Percentiles rank a stretch among this genome's conserved stretches.
Conservation (phyloP, 352 stramenopile genomes). For the Phytophthora megakarya region DNA sequence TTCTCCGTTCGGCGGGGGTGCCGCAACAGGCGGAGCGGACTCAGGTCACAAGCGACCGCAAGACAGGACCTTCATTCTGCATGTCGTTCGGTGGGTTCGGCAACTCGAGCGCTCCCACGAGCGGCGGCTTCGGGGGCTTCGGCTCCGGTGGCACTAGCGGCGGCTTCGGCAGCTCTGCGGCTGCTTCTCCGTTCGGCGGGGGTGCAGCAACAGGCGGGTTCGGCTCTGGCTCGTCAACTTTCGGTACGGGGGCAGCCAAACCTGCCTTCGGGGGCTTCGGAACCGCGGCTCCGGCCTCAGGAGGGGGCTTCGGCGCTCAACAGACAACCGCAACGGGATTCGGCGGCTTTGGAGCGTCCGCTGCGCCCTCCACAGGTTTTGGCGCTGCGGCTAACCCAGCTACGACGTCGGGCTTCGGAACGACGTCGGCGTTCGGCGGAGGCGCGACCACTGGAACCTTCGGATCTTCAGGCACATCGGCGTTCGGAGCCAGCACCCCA, state of each 20-base stretch:
- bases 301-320: slow-evolving; percentile 28
- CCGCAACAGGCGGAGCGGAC: slow-evolving; percentile 23
- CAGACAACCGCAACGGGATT: slow-evolving; percentile 41
- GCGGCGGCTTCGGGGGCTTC: slow-evolving; percentile 56
- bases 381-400: slow-evolving; percentile 33
- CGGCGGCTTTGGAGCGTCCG: slow-evolving; percentile 38
- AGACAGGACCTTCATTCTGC: slow-evolving; percentile 28
- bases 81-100: slow-evolving; percentile 68
- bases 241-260: slow-evolving; percentile 43
- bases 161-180: slow-evolving; percentile 45
- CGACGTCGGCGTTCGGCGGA: slow-evolving; percentile 36
- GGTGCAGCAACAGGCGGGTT: slow-evolving; percentile 36
- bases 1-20: slow-evolving; percentile 55
- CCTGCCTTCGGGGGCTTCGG: slow-evolving; percentile 50
- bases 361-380: slow-evolving; percentile 40
- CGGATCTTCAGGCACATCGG: slow-evolving; percentile 33
- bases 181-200: slow-evolving; percentile 58
- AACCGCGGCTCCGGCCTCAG: slow-evolving; percentile 13
- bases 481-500: slow-evolving; percentile 48
- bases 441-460: slow-evolving; percentile 33
- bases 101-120: slow-evolving; percentile 40
- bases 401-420: slow-evolving; percentile 46
- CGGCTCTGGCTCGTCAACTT: slow-evolving; percentile 42
- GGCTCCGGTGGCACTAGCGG: slow-evolving; percentile 34
- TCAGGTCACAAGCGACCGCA: slow-evolving; percentile 6